Conservation (phyloP, 805 yeast genomes). For the Myxozyma neotropica region DNA sequence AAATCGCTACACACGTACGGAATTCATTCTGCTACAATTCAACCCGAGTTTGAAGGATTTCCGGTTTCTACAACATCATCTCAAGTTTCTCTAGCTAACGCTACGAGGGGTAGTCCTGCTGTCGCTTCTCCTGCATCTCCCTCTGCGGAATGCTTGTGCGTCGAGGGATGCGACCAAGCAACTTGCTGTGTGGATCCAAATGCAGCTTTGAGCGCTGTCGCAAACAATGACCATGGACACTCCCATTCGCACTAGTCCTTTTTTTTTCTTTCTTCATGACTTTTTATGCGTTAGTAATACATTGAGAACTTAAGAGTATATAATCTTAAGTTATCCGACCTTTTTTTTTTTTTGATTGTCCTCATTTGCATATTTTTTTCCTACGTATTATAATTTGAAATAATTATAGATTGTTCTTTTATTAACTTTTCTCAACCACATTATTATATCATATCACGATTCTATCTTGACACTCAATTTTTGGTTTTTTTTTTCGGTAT, state of each 20-base stretch:
- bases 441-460: too few relatives aligned
- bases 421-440: too few relatives aligned
- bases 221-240: background rate
- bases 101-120: background rate
- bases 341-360: too few relatives aligned
- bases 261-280: background rate
- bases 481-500: too few relatives aligned
- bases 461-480: too few relatives aligned
- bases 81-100: background rate
- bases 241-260: background rate
- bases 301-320: too few relatives aligned
- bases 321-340: too few relatives aligned
- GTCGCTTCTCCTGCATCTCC: background rate
- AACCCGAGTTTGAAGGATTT: constrained; percentile 74
- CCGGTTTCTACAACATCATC: constrained; percentile 9
- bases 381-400: too few relatives aligned
- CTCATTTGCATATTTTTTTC: too few relatives aligned
- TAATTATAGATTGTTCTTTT: too few relatives aligned
- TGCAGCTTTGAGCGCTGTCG: background rate
- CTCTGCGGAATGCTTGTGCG: constrained; percentile 24
- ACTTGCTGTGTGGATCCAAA: constrained; percentile 21
- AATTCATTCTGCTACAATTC: constrained; percentile 91
- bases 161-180: constrained; percentile 32
- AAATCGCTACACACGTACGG: constrained; percentile 79
- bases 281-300: too few relatives aligned